A percentile compares a stretch with the other conserved stretches of the same genome.
phyloP scores from a whole-genome alignment of 1,284 basidiomycete species.

The Tilletiaria anomala region DNA sequence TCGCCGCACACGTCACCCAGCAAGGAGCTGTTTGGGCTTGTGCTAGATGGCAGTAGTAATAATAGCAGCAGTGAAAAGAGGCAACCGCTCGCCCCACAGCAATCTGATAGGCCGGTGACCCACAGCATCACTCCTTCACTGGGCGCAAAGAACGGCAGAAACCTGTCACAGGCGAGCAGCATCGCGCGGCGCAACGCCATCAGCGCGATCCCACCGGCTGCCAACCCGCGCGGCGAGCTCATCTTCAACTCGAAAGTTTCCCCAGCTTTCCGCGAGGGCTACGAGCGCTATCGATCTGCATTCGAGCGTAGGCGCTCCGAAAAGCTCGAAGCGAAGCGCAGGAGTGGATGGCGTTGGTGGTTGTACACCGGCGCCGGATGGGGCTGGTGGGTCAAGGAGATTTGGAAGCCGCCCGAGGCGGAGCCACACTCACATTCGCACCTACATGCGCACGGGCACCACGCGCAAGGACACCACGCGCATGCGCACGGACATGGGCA shows the following conservation, averaged over 20 bases:
- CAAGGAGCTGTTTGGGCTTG: too few relatives aligned
- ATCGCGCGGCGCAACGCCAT: constrained; percentile 40
- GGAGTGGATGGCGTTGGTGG: background rate
- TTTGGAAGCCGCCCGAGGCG: background rate
- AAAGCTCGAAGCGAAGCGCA: constrained; percentile 34
- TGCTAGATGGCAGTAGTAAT: too few relatives aligned
- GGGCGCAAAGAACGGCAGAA: background rate
- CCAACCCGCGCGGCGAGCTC: constrained; percentile 83
- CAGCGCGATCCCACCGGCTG: constrained; percentile 69
- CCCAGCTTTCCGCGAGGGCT: constrained; percentile 67
- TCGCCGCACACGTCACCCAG: too few relatives aligned
- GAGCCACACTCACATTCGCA: too few relatives aligned
- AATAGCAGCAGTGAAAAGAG: too few relatives aligned
- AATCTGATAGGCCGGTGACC: too few relatives aligned
- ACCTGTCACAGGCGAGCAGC: background rate
- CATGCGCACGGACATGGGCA: too few relatives aligned
- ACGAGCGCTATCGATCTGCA: constrained; percentile 78
- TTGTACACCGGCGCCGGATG: constrained; percentile 1
- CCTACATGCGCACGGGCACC: too few relatives aligned
- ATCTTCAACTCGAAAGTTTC: constrained; percentile 85
- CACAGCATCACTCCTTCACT: too few relatives aligned
- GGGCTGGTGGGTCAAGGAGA: background rate
- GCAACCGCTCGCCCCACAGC: too few relatives aligned
- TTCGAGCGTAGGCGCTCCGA: constrained; percentile 71
- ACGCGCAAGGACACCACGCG: too few relatives aligned